Conservation (phyloP, 371 early-diverging fungal species). For the Dipsacomyces acuminosporus region DNA sequence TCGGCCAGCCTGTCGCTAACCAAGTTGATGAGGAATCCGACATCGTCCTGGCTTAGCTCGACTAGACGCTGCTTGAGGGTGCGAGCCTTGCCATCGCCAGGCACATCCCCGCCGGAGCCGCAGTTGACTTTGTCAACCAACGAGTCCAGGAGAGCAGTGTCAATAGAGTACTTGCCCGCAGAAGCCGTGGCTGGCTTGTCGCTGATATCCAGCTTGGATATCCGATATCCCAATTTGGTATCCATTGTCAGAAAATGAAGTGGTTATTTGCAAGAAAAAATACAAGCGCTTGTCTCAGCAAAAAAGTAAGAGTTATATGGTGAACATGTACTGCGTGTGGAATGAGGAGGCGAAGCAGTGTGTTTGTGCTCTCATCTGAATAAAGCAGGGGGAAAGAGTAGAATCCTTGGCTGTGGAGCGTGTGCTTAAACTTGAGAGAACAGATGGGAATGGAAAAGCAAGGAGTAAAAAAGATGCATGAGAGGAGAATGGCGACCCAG, state of each 20-base stretch:
- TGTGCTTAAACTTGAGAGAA: no score
- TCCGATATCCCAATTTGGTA: conserved; percentile 13
- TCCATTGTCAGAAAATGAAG: conserved; percentile 14
- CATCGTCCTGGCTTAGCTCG: conserved; percentile 48
- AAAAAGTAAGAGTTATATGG: no score
- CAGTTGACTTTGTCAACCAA: conserved; percentile 31
- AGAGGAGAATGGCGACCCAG: no score
- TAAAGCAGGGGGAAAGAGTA: no score
- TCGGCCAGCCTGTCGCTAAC: conserved; percentile 55
- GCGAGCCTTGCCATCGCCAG: background rate
- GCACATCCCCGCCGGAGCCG: background rate
- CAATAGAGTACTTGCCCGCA: conserved; percentile 30
- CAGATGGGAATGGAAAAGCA: no score
- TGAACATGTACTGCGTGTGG: background rate
- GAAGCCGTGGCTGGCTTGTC: background rate
- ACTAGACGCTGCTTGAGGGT: conserved; percentile 48
- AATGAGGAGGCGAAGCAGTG: background rate
- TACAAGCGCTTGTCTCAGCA: background rate
- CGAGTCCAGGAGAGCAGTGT: conserved; percentile 32
- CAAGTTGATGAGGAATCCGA: conserved; percentile 45
- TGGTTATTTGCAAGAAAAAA: no score
- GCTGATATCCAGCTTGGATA: conserved; percentile 11
- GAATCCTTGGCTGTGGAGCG: no score
- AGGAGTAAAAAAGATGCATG: no score
- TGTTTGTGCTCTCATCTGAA: background rate